Base-by-base conservation (phyloP, 2,329 filamentous ascomycete genomes). In the Calonectria pseudoreteaudii region DNA sequence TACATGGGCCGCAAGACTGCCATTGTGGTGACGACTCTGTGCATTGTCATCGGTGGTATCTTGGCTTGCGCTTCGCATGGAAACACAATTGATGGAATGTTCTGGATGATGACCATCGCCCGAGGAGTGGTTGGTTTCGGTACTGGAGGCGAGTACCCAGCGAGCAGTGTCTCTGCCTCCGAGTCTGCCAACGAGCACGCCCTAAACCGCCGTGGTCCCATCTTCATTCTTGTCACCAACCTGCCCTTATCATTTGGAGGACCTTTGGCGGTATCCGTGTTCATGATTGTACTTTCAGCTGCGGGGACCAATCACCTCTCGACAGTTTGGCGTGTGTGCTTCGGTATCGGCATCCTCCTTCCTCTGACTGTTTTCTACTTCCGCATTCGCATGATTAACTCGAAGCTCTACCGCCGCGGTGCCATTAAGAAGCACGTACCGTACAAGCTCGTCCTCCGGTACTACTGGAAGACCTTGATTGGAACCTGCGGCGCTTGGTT, bases 401-500 rank as follows among this genome's bases (percentile, higher is more conserved):
- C 83, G 62, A 87, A 83, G 78, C 87, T 88, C 14, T 89, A 88
- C 74, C 86, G 86, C 31, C 87, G 87, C 2, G 87, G 88, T 5
- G 89, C 89, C 0, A 91, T 91, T 81, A 89, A 90, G 77, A 82
- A 79, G 26, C 81, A 81, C 10, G 86, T 91, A 0, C 88, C 90
- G 0, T 89, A 91, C 74, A 76, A 80, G 1, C 83, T 91, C 0
- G 85, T 90, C 8, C 47, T 89, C 13, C 84, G 84, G 26, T 91
- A 87, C 78, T 91, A 91, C 81, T 91, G 90, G 89, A 88, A 86
- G 77, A 82, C 86, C 2, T 81, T 91, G 14, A 82, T 88, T 38
- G 88, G 90, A 13, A 90, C 89, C 13, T 89, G 86, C 69, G 86
- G 88, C 13, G 89, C 90, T 65, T 91, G 89, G 88, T 91, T 91